phyloP scores from a whole-genome alignment of 169 alveolate species.

The Toxoplasma gondii region DNA sequence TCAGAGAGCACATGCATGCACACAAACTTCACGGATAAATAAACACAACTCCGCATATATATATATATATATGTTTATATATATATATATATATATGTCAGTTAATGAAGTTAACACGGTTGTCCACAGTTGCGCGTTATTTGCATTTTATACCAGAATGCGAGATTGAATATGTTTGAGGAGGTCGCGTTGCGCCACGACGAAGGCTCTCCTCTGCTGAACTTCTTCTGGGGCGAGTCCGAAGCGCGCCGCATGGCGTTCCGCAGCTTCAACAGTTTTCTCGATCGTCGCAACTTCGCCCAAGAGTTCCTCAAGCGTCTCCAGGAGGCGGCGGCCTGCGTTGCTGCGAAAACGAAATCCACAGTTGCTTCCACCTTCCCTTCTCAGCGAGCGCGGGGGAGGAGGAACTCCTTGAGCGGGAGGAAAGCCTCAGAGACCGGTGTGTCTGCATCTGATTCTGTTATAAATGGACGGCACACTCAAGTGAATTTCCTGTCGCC shows the following conservation, averaged over 20 bases:
- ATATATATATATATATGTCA: too few species aligned
- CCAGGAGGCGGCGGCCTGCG: not conserved
- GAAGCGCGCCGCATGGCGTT: not conserved
- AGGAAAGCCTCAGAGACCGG: too few species aligned
- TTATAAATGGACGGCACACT: too few species aligned
- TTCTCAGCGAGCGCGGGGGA: not conserved
- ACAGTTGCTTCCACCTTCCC: not conserved
- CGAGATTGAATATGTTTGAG: not conserved
- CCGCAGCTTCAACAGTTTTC: not conserved
- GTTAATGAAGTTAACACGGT: too few species aligned
- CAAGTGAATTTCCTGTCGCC: too few species aligned
- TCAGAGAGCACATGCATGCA: too few species aligned
- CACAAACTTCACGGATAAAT: too few species aligned
- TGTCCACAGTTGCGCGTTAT: too few species aligned
- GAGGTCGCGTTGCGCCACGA: not conserved
- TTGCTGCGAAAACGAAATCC: not conserved
- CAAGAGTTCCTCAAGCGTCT: not conserved
- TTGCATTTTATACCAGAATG: not conserved
- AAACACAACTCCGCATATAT: not conserved
- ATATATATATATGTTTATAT: not conserved
- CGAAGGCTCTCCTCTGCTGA: not conserved
- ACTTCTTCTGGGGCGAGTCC: not conserved
- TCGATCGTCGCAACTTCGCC: not conserved
- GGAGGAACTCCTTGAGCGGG: too few species aligned
- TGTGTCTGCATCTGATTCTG: too few species aligned